Conservation (phyloP, 371 early-diverging fungal genomes). For the Dichotomocladium elegans region DNA sequence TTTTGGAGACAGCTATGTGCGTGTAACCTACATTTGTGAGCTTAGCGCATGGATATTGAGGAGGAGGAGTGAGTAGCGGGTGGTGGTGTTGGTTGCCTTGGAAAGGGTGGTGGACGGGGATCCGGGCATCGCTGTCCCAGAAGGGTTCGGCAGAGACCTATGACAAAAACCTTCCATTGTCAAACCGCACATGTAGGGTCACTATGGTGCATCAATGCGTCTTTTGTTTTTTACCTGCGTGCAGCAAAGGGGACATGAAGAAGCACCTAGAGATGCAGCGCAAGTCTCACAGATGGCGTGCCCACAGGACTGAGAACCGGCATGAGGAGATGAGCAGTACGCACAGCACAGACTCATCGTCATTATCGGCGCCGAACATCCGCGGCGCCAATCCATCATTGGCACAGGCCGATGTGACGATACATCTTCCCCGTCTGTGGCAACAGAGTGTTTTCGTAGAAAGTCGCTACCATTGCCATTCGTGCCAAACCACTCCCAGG, state of each 20-base stretch:
- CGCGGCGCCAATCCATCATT: constrained; percentile 2
- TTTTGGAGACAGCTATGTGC: neutral
- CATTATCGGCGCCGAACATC: constrained; percentile 4
- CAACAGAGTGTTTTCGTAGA: constrained; percentile 21
- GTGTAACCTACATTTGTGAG: constrained; percentile 38
- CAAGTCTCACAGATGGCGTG: constrained; percentile 20
- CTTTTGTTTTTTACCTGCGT: neutral
- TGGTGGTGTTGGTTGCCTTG: constrained; percentile 15
- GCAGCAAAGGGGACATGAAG: neutral
- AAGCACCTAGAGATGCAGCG: neutral
- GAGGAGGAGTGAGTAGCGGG: constrained; percentile 4
- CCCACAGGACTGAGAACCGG: constrained; percentile 7
- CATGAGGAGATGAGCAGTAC: constrained; percentile 1
- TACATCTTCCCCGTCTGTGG: constrained; percentile 13
- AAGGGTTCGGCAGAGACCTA: too few species aligned
- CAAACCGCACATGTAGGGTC: too few species aligned
- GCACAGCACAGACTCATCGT: neutral
- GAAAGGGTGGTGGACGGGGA: neutral
- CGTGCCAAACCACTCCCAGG: constrained; percentile 7
- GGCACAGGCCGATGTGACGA: constrained; percentile 1
- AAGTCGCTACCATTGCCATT: constrained; percentile 1
- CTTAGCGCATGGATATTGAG: constrained; percentile 35
- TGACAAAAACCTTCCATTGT: too few species aligned
- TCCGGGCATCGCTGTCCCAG: too few species aligned
- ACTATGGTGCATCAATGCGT: too few species aligned